A percentile compares a stretch with the other conserved stretches of the same genome.
Evolutionary conservation across 345 rosid genomes (phyloP).

Genomic region (Sonneratia caseolaris): DNA sequence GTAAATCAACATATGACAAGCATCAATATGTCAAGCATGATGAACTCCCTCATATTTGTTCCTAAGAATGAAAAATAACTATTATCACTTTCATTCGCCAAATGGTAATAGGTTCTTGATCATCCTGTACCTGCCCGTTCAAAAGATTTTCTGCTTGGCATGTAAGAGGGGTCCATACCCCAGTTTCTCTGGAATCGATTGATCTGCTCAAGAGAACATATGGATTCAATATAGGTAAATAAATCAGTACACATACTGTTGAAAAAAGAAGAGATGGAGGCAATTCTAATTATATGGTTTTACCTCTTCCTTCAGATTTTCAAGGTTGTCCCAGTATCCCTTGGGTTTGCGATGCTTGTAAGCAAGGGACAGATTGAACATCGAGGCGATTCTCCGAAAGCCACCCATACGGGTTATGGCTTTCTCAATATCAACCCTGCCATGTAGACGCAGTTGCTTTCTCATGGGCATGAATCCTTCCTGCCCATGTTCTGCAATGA

Average conservation of each 20-base stretch:
- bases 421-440: conserved; percentile 93
- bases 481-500: conserved; percentile 74
- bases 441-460: conserved; percentile 81
- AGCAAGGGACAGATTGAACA: conserved; percentile 85
- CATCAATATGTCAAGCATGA: neutral
- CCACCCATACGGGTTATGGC: conserved; percentile 92
- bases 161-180: conserved; percentile 94
- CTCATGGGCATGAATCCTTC: conserved; percentile 99
- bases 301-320: conserved; percentile 89
- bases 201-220: conserved; percentile 28
- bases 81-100: neutral
- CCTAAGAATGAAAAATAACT: neutral
- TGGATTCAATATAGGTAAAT: neutral
- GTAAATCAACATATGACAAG: neutral
- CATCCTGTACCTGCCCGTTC: conserved; percentile 72
- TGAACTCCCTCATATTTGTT: neutral
- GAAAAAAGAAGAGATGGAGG: neutral
- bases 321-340: conserved; percentile 96
- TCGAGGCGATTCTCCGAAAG: conserved; percentile 67
- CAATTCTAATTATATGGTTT: neutral
- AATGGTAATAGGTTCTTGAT: neutral
- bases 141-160: conserved; percentile 94
- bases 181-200: conserved; percentile 67
- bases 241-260: neutral
- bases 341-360: conserved; percentile 91